These are phyloP conservation scores for Pyricularia grisea DNA, from an alignment of 2,329 filamentous ascomycete genomes.

Conservation along the genomic window DNA sequence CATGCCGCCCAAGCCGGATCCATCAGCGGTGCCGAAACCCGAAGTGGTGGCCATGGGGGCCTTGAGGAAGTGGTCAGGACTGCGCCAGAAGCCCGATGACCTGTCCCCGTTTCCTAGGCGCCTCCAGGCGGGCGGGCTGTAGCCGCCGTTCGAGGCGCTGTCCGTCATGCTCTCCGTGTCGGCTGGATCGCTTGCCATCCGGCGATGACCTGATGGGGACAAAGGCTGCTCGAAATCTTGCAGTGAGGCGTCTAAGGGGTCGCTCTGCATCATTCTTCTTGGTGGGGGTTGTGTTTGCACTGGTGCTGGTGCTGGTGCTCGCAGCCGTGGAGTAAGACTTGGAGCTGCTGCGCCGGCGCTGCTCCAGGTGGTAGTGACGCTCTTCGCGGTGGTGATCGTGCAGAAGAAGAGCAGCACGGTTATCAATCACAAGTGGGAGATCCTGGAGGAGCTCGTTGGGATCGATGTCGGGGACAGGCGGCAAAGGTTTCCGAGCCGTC, in stretches of 20 bases:
- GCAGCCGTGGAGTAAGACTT: not conserved
- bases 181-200: conserved; percentile 18
- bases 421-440: conserved; percentile 10
- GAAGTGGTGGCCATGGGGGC: not conserved
- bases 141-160: conserved; percentile 41
- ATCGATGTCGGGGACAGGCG: conserved; percentile 7
- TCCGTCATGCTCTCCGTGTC: conserved; percentile 22
- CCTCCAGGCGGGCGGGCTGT: conserved; percentile 52
- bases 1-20: conserved; percentile 12
- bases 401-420: conserved; percentile 9
- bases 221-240: conserved; percentile 42
- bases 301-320: conserved; percentile 10
- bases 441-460: conserved; percentile 12
- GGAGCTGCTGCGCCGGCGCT: conserved; percentile 14
- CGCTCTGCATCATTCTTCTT: conserved; percentile 12
- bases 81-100: conserved; percentile 52
- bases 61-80: conserved; percentile 33
- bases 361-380: conserved; percentile 14
- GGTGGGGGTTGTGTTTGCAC: not conserved
- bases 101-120: conserved; percentile 50
- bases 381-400: conserved; percentile 8
- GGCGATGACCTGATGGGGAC: conserved; percentile 21
- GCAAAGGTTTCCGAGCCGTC: conserved; percentile 7
- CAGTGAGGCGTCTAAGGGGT: conserved; percentile 40
- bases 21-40: conserved; percentile 29